Conservation (phyloP, 176 grass and related monocot genomes). For the Paspalum notatum region DNA sequence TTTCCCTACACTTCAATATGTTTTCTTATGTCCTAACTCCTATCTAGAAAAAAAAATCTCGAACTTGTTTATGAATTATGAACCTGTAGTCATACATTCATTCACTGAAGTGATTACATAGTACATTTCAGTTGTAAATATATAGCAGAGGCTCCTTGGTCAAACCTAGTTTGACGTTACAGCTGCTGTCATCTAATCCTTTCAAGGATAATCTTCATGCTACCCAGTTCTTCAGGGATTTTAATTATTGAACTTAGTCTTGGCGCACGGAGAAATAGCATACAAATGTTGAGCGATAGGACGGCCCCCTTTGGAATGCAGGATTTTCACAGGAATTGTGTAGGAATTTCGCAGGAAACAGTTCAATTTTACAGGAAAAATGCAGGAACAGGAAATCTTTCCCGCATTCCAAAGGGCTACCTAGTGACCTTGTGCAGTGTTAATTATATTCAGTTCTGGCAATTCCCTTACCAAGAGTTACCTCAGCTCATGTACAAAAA, state of each 20-base stretch:
- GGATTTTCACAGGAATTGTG: too few relatives aligned
- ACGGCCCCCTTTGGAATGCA: too few relatives aligned
- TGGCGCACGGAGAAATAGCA: background rate
- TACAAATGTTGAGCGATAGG: background rate
- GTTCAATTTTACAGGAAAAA: too few relatives aligned
- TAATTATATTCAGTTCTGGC: background rate
- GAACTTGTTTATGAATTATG: background rate
- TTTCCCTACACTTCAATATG: background rate
- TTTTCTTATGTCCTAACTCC: background rate
- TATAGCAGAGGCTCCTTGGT: slow-evolving; percentile 13
- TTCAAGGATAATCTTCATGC: background rate
- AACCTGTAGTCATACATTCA: background rate
- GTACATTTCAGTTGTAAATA: background rate
- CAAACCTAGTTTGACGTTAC: background rate
- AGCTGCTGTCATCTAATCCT: slow-evolving; percentile 3
- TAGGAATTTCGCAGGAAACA: too few relatives aligned
- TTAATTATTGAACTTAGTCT: background rate
- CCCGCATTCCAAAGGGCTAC: too few relatives aligned
- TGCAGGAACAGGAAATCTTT: too few relatives aligned
- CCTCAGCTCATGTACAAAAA: background rate
- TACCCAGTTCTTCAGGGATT: background rate
- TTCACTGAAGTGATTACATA: slow-evolving; percentile 2
- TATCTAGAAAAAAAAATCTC: background rate
- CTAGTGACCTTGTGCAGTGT: background rate
- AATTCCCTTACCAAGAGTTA: slow-evolving; percentile 1